These are phyloP conservation scores for Aspergillus novofumigatus DNA, from an alignment of 2,329 filamentous ascomycete species.

Conservation along the genomic window DNA sequence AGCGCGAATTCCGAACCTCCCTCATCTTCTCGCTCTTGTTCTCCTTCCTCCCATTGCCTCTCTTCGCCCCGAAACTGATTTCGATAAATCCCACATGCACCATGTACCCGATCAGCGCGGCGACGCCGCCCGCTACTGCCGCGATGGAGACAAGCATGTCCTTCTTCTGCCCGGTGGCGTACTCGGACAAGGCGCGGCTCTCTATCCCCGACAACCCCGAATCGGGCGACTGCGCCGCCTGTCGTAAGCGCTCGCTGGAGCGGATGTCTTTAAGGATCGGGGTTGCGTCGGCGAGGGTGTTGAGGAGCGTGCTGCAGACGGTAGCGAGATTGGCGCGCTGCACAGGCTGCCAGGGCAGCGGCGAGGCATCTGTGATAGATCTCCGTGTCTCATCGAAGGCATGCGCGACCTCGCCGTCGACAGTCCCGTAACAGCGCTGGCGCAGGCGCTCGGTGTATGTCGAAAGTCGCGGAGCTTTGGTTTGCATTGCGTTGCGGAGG, in stretches of 20 bases:
- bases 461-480: constrained; percentile 45
- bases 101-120: constrained; percentile 36
- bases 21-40: not conserved
- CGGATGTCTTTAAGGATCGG: constrained; percentile 36
- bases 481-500: constrained; percentile 55
- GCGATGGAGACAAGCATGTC: constrained; percentile 36
- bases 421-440: constrained; percentile 34
- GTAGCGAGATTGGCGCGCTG: constrained; percentile 28
- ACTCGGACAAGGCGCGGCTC: constrained; percentile 20
- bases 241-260: constrained; percentile 34
- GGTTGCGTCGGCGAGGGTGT: constrained; percentile 33
- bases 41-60: constrained; percentile 8
- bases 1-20: not conserved
- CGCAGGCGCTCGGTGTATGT: constrained; percentile 43
- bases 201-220: constrained; percentile 23
- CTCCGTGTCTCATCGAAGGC: constrained; percentile 12
- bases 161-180: constrained; percentile 23
- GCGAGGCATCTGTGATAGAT: constrained; percentile 25
- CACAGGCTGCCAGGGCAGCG: constrained; percentile 35
- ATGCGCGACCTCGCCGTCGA: constrained; percentile 17
- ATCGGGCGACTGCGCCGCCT: constrained; percentile 24
- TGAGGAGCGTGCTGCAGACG: constrained; percentile 32
- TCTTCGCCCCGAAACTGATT: constrained; percentile 7
- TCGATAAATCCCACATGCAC: constrained; percentile 24
- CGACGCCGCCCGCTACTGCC: constrained; percentile 31